Base-by-base conservation (phyloP, 2,329 filamentous ascomycete genomes). In the Alternaria alternata region DNA sequence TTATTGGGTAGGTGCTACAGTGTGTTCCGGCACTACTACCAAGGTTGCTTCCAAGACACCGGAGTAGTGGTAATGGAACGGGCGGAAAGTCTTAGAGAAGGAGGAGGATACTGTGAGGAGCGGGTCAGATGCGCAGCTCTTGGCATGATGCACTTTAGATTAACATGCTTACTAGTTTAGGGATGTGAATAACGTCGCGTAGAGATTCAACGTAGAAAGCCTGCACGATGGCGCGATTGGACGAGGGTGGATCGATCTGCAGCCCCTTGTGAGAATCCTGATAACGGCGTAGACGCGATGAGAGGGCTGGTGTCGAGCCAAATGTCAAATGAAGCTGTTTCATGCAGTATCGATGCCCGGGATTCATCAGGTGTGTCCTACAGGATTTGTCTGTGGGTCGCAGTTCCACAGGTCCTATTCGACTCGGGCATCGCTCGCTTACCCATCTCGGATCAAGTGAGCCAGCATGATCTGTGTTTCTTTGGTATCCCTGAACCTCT, bases 91-190 rank as follows among this genome's bases (percentile, higher is more conserved):
- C 54, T 62, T 60, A 59, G 61, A 69, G 56, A 60, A 65, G 52
- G 59, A 64, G 66, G 62, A 64, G 62, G 53, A 65, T 47, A 57
- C 49, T 57, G 53, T 52, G 48, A 53, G 62, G 55, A 64, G 61
- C 66, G 57, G 53, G 60, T 67, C 63, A 69, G 56, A 58, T 58
- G 65, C 52, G 51, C 46, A 49, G 18, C 22, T 57, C 72, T 75
- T 75, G 72, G 73, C 72, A 66, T 62, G 52, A 68, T 58, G 74
- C 70, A 66, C 46, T 58, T 61, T 55, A 75, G 65, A 74, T 74
- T 74, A 68, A 65, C 52, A 32, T 63, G 62, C 72, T 76, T 76
- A 74, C 73, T 71, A 55, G 55, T 66, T 69, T 74, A 73, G 71
- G 72, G 68, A 72, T 74, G 65, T 72, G 65, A 54, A 63, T 62